Percentiles rank a stretch among this genome's conserved stretches.
Conservation (phyloP, 1,139 yeast species). For the Zygosaccharomyces pseudobailii region DNA sequence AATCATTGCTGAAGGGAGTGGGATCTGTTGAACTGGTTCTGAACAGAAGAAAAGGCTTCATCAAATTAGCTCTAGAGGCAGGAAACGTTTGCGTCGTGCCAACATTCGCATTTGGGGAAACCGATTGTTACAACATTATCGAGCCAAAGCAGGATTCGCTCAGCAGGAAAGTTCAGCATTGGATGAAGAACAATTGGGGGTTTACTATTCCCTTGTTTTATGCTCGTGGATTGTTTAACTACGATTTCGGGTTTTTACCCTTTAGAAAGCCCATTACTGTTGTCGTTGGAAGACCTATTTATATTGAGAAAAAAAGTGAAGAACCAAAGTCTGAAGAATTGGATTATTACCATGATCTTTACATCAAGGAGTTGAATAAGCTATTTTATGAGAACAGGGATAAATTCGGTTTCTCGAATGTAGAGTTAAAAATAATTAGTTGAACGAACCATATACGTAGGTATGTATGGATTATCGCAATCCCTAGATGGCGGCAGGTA, state of each 20-base stretch:
- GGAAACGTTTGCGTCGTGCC: constrained; percentile 84
- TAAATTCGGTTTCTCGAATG: constrained; percentile 47
- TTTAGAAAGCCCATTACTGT: constrained; percentile 75
- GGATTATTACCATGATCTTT: constrained; percentile 66
- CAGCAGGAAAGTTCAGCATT: constrained; percentile 55
- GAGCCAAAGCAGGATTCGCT: constrained; percentile 52
- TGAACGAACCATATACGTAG: constrained; percentile 3
- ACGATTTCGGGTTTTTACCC: constrained; percentile 88
- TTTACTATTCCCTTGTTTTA: constrained; percentile 89
- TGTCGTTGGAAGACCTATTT: constrained; percentile 78
- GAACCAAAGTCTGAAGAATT: constrained; percentile 48
- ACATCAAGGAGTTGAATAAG: constrained; percentile 60
- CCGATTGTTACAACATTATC: constrained; percentile 64
- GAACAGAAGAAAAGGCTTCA: constrained; percentile 79
- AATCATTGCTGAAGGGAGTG: constrained; percentile 67
- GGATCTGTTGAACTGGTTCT: constrained; percentile 61
- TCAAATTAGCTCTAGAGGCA: constrained; percentile 74
- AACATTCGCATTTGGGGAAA: constrained; percentile 89
- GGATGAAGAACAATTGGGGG: constrained; percentile 66
- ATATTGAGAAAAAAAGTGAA: constrained; percentile 48
- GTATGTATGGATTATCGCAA: background rate
- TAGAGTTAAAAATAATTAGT: constrained; percentile 38
- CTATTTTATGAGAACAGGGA: constrained; percentile 69
- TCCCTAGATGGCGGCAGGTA: background rate
- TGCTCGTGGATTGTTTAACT: constrained; percentile 89